These are phyloP conservation scores for Silene conica DNA, from an alignment of 148 eudicot genomes.

Conservation along the genomic window DNA sequence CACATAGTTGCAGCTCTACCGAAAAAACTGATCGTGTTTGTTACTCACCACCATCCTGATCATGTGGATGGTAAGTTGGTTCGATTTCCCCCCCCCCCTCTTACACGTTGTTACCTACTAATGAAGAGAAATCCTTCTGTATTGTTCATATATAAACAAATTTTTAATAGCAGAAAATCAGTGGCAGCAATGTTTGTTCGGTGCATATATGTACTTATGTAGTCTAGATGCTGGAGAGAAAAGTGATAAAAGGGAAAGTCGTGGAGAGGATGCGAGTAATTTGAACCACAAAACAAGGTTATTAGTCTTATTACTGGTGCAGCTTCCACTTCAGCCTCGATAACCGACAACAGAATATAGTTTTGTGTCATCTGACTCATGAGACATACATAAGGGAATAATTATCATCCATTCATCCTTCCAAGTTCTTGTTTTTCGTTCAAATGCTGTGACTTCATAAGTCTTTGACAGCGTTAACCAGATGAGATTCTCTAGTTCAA, in stretches of 20 bases:
- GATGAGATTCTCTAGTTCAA: no score
- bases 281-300: neutral
- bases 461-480: no score
- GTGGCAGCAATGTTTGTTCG: neutral
- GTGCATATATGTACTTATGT: neutral
- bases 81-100: neutral
- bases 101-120: neutral
- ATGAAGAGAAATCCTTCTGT: neutral
- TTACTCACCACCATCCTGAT: constrained; percentile 92
- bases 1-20: constrained; percentile 75
- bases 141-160: neutral
- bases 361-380: neutral
- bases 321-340: constrained; percentile 2
- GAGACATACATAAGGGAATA: neutral
- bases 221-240: neutral
- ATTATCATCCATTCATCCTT: neutral
- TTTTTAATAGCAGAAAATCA: neutral
- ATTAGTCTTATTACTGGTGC: neutral
- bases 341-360: neutral
- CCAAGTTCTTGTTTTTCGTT: neutral
- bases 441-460: no score
- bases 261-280: constrained; percentile 2
- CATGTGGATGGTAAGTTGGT: constrained; percentile 80
- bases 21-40: constrained; percentile 73
- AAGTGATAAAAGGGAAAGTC: neutral